Percentiles rank a stretch among this genome's conserved stretches.
These are phyloP conservation scores for Tylopilus cervinicoccineus DNA, from an alignment of 768 basidiomycete species.

Conservation along the genomic window DNA sequence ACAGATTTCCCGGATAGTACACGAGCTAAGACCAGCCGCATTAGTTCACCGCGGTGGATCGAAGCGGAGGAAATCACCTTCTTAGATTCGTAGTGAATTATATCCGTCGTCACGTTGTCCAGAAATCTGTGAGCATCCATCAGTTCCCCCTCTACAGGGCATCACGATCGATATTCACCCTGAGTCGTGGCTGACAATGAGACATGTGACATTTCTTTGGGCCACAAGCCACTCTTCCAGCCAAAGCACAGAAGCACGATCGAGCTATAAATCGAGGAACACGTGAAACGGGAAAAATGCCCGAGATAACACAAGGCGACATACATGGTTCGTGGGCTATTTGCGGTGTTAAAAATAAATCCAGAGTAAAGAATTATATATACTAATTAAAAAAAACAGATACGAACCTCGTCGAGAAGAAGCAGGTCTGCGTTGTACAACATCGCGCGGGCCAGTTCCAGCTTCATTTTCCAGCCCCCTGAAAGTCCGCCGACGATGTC, in stretches of 20 bases:
- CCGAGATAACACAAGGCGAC: conserved; percentile 31
- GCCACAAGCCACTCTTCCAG: conserved; percentile 82
- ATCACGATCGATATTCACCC: conserved; percentile 50
- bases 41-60: conserved; percentile 16
- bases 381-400: conserved; percentile 15
- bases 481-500: conserved; percentile 88
- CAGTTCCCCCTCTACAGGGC: conserved; percentile 5
- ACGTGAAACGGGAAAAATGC: conserved; percentile 12
- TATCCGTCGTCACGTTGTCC: conserved; percentile 93
- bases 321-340: conserved; percentile 87
- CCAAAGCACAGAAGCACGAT: conserved; percentile 85
- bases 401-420: conserved; percentile 74
- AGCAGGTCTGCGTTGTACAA: conserved; percentile 88
- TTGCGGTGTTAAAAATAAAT: conserved; percentile 23
- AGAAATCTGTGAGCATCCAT: conserved; percentile 60
- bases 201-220: conserved; percentile 81
- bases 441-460: conserved; percentile 95
- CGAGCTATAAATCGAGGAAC: conserved; percentile 48
- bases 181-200: conserved; percentile 96
- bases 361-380: conserved; percentile 15
- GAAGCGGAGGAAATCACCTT: conserved; percentile 46
- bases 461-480: conserved; percentile 99
- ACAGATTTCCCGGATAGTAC: conserved; percentile 92
- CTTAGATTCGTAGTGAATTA: conserved; percentile 95
- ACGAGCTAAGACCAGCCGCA: conserved; percentile 54